Conservation (phyloP, 192 early-diverging fungal genomes). For the Coemansia sp. region DNA sequence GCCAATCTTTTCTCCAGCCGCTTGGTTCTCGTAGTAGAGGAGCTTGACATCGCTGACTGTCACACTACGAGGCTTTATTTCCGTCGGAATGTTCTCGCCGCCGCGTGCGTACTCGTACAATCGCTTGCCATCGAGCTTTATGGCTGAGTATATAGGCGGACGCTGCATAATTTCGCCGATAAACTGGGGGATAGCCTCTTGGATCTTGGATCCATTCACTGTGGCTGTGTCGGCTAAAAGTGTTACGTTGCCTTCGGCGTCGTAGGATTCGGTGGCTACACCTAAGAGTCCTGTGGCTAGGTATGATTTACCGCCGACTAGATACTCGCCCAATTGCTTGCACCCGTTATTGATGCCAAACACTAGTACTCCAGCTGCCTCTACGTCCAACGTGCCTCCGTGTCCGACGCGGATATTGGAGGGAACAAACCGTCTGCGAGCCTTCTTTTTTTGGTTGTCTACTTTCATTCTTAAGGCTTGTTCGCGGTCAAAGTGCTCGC, state of each 20-base stretch:
- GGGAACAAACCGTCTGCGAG: background rate
- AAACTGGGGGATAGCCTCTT: conserved; percentile 52
- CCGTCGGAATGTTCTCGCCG: conserved; percentile 22
- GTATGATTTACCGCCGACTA: conserved; percentile 58
- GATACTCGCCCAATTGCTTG: conserved; percentile 51
- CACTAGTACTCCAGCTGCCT: conserved; percentile 47
- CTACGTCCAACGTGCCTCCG: conserved; percentile 48
- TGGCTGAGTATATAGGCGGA: conserved; percentile 73
- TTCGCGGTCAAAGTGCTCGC: conserved; percentile 40
- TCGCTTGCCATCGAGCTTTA: conserved; percentile 65
- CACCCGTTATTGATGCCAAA: conserved; percentile 59
- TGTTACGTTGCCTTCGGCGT: conserved; percentile 56
- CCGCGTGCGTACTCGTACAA: conserved; percentile 71
- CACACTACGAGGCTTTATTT: conserved; percentile 21
- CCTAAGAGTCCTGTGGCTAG: conserved; percentile 57
- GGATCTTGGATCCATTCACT: conserved; percentile 44
- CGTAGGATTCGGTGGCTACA: conserved; percentile 59
- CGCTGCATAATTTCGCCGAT: conserved; percentile 60
- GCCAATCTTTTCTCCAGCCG: background rate
- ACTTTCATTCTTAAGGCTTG: conserved; percentile 5
- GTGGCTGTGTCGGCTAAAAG: conserved; percentile 25
- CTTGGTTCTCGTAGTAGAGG: conserved; percentile 15
- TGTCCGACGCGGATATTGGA: conserved; percentile 37
- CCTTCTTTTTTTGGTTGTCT: conserved; percentile 16
- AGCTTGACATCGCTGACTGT: conserved; percentile 22